These are phyloP conservation scores for Colletotrichum sp. DNA, from an alignment of 2,329 filamentous ascomycete genomes.

Conservation along the genomic window DNA sequence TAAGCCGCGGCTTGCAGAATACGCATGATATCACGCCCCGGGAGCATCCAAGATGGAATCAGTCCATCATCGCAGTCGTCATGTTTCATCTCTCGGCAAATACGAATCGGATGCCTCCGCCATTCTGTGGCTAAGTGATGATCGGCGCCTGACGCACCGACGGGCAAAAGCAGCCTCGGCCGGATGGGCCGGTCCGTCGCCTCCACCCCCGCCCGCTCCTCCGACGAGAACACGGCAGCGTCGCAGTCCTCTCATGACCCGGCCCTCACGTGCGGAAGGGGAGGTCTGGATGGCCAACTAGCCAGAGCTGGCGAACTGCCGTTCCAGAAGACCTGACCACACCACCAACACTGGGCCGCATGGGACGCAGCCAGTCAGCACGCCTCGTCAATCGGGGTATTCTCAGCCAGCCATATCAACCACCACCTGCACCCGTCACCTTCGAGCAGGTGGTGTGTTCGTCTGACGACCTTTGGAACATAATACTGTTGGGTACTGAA, in stretches of 20 bases:
- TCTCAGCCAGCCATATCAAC: constrained; percentile 14
- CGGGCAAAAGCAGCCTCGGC: neutral
- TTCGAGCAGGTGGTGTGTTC: constrained; percentile 26
- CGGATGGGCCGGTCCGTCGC: neutral
- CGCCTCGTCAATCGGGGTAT: constrained; percentile 17
- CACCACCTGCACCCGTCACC: neutral
- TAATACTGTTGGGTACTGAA: constrained; percentile 54
- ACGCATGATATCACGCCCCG: constrained; percentile 5
- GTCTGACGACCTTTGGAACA: constrained; percentile 37
- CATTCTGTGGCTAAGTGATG: neutral
- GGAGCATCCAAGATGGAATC: neutral
- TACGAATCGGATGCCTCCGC: neutral
- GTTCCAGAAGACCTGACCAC: neutral
- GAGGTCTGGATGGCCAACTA: neutral
- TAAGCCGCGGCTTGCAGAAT: neutral
- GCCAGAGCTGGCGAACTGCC: neutral
- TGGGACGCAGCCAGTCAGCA: constrained; percentile 16
- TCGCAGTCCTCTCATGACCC: neutral
- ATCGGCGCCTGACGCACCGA: neutral
- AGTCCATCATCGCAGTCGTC: neutral
- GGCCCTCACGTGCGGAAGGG: neutral
- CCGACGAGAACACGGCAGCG: neutral
- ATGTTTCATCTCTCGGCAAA: neutral
- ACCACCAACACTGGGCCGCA: constrained; percentile 22
- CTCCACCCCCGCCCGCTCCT: neutral